A percentile compares a stretch with the other conserved stretches of the same genome.
These are phyloP conservation scores for Cladosporium sp. DNA, from an alignment of 2,329 filamentous ascomycete species.

Conservation along the genomic window DNA sequence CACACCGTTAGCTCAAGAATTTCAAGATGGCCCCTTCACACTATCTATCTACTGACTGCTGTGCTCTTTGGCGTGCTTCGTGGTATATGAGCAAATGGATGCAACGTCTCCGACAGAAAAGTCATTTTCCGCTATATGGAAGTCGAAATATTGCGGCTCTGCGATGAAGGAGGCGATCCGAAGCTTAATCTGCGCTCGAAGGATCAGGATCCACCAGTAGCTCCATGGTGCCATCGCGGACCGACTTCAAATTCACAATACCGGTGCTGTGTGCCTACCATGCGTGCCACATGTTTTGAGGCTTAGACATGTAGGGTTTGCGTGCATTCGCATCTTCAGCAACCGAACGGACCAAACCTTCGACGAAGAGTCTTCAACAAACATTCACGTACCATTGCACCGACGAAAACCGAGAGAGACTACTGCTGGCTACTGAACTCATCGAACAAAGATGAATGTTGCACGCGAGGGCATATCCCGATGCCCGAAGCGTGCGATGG, in stretches of 20 bases:
- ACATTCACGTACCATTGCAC: neutral
- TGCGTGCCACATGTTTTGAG: neutral
- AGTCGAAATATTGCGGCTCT: neutral
- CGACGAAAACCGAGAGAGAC: neutral
- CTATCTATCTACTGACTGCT: neutral
- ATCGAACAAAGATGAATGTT: neutral
- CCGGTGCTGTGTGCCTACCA: neutral
- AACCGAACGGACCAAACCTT: neutral
- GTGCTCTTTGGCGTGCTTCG: neutral
- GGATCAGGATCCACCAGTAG: neutral
- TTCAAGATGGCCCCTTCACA: neutral
- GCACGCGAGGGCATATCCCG: neutral
- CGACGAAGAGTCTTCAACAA: neutral
- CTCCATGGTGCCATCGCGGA: neutral
- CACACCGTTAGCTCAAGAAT: neutral
- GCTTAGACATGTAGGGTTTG: neutral
- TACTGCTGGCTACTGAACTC: neutral
- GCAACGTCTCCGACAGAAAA: neutral
- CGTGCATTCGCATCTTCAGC: neutral
- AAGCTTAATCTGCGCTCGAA: neutral
- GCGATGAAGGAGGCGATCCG: neutral
- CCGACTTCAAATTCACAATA: neutral
- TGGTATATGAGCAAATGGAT: neutral
- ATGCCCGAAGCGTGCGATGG: neutral
- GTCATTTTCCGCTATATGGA: neutral